Evolutionary conservation across 2,329 filamentous ascomycete species (phyloP).

Genomic region (Acrocalymma vagum): DNA sequence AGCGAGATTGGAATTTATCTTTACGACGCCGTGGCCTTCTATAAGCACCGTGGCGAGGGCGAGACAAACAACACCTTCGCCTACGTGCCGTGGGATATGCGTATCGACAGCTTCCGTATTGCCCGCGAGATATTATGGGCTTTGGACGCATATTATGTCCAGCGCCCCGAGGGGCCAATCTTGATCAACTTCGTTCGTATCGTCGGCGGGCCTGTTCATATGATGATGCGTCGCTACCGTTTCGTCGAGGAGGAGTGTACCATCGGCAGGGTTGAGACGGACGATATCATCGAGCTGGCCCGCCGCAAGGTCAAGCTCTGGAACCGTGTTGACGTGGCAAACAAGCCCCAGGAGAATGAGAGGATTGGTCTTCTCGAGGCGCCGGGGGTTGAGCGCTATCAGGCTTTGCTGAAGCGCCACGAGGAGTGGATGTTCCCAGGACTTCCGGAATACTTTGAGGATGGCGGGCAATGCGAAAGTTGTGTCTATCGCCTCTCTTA

Average conservation of each 20-base stretch:
- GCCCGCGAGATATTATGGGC: constrained; percentile 44
- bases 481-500: no score
- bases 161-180: not conserved
- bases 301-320: not conserved
- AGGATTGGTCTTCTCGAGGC: no score
- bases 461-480: no score
- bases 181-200: constrained; percentile 9
- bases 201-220: constrained; percentile 12
- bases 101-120: constrained; percentile 26
- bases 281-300: not conserved
- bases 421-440: no score
- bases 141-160: constrained; percentile 27
- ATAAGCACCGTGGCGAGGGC: constrained; percentile 44
- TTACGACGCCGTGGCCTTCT: constrained; percentile 45
- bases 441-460: no score
- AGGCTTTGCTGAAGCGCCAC: no score
- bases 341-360: no score
- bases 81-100: constrained; percentile 32
- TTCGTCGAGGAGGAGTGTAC: constrained; percentile 12
- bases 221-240: constrained; percentile 15
- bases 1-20: constrained; percentile 36
- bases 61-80: constrained; percentile 46
- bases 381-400: no score
- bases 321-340: no score
- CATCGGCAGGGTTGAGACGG: constrained; percentile 5